These are phyloP conservation scores for Tillandsia leiboldiana DNA, from an alignment of 176 grass and related monocot species.

Conservation along the genomic window DNA sequence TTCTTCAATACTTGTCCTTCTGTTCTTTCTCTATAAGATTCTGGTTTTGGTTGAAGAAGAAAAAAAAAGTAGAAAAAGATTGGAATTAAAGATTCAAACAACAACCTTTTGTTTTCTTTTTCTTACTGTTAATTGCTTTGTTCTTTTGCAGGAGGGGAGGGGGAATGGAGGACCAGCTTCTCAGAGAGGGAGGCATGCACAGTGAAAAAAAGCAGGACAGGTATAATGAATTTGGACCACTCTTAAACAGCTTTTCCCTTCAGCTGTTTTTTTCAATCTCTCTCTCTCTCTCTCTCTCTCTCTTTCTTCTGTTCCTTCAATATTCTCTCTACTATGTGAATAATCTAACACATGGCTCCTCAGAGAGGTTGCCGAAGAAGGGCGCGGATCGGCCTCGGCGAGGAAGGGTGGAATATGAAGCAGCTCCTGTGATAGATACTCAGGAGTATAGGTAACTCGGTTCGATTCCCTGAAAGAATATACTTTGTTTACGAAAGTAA, in stretches of 20 bases:
- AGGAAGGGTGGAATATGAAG: constrained; percentile 39
- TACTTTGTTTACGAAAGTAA: background rate
- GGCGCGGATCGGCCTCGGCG: constrained; percentile 34
- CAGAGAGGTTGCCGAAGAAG: constrained; percentile 59
- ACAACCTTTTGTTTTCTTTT: constrained; percentile 12
- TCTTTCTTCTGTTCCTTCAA: constrained; percentile 20
- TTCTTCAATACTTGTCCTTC: background rate
- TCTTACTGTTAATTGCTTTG: background rate
- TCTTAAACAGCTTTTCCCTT: constrained; percentile 22
- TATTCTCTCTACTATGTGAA: background rate
- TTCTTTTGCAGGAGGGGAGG: background rate
- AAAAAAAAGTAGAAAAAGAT: background rate
- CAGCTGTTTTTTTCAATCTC: constrained; percentile 3
- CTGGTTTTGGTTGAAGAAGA: background rate
- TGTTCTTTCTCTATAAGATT: background rate
- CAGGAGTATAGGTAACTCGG: constrained; percentile 76
- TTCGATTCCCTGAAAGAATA: background rate
- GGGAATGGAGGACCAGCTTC: constrained; percentile 49
- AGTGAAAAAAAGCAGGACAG: constrained; percentile 84
- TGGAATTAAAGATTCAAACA: constrained; percentile 10
- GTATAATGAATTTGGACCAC: constrained; percentile 29
- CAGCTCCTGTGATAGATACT: constrained; percentile 60
- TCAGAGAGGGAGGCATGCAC: constrained; percentile 72
- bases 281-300: no score
- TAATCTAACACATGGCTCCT: constrained; percentile 5